Percentiles rank a stretch among this genome's conserved stretches.
phyloP scores from a whole-genome alignment of 345 rosid genomes.

The Cardamine occulta region DNA sequence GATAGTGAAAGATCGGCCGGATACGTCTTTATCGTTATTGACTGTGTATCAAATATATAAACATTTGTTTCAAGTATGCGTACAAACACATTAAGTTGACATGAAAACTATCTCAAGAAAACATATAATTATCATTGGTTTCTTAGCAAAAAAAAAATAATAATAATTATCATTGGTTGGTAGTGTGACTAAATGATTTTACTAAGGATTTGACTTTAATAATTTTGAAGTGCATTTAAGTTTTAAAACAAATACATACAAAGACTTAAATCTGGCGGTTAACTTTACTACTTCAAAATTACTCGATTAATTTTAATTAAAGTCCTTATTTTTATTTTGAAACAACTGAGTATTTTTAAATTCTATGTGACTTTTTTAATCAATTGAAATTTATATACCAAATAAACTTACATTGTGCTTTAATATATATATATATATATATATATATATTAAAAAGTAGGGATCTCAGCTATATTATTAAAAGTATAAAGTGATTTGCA shows the following conservation, averaged over 20 bases:
- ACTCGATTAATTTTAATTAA: neutral
- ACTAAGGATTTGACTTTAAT: no score
- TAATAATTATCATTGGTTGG: neutral
- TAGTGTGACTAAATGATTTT: neutral
- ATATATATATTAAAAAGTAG: neutral
- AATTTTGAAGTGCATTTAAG: neutral
- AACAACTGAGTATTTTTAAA: neutral
- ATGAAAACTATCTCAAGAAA: neutral
- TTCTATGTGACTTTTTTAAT: neutral
- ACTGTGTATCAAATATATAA: constrained; percentile 44
- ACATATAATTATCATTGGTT: neutral
- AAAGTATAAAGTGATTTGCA: neutral
- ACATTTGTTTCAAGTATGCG: neutral
- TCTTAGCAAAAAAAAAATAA: no score
- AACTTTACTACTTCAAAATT: neutral
- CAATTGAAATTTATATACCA: neutral
- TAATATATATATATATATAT: no score
- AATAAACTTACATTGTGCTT: neutral
- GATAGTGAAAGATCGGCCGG: constrained; percentile 68
- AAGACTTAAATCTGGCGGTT: neutral
- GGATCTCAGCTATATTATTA: neutral
- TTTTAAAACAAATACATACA: no score
- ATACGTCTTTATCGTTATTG: constrained; percentile 64
- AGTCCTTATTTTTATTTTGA: no score
- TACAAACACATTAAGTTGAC: neutral